phyloP scores from a whole-genome alignment of 306 rosid genomes.

The Medicago lupulina region DNA sequence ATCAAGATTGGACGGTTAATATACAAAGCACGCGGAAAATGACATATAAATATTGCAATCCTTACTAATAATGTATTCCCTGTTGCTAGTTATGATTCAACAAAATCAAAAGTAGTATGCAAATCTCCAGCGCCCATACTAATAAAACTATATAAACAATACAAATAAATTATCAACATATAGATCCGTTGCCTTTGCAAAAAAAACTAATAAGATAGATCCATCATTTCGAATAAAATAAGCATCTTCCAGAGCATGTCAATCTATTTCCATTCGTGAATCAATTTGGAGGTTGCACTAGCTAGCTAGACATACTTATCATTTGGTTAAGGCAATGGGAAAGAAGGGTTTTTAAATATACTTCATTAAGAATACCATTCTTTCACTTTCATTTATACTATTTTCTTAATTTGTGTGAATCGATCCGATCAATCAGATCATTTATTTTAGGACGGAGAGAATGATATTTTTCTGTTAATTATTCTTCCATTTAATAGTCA shows the following conservation, averaged over 20 bases:
- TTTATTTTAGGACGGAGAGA: too few relatives aligned
- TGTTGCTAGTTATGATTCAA: conserved; percentile 43
- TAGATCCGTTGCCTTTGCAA: background rate
- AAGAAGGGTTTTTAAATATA: too few relatives aligned
- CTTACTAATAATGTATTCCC: conserved; percentile 41
- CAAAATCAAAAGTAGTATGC: conserved; percentile 34
- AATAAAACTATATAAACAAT: background rate
- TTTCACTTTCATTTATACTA: too few relatives aligned
- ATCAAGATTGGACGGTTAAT: conserved; percentile 33
- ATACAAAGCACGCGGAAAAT: conserved; percentile 49
- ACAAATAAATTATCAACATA: background rate
- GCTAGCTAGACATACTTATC: background rate
- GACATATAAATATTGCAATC: conserved; percentile 43
- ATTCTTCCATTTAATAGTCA: too few relatives aligned
- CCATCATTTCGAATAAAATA: background rate
- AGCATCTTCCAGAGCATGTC: background rate
- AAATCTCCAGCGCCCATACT: conserved; percentile 12
- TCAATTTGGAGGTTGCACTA: background rate
- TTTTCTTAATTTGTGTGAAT: too few relatives aligned
- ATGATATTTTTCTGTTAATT: too few relatives aligned
- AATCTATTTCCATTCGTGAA: background rate
- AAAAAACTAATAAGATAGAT: too few relatives aligned
- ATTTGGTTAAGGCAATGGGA: too few relatives aligned
- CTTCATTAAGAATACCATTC: too few relatives aligned
- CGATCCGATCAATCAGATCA: too few relatives aligned